A percentile compares a stretch with the other conserved stretches of the same genome.
Evolutionary conservation across 2,329 filamentous ascomycete species (phyloP).

Genomic region (Verticillium longisporum): DNA sequence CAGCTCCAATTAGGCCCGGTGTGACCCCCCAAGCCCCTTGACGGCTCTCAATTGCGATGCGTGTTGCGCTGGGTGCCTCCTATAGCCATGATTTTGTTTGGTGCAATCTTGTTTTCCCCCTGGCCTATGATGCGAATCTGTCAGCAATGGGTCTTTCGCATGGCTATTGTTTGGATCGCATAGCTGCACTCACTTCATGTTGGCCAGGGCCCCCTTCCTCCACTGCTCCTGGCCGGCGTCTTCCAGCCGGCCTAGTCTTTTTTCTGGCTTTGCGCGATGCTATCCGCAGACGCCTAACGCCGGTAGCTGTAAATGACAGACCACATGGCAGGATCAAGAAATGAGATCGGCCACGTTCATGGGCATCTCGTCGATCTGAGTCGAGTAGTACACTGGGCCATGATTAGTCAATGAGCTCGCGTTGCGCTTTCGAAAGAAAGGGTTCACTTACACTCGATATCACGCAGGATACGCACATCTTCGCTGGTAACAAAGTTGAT

Average conservation of each 20-base stretch:
- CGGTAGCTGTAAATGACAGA: conserved; percentile 8
- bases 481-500: conserved; percentile 99
- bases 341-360: conserved; percentile 77
- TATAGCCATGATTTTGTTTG: not conserved
- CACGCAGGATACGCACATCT: conserved; percentile 92
- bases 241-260: conserved; percentile 6
- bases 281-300: not conserved
- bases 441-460: conserved; percentile 74
- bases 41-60: not conserved
- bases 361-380: conserved; percentile 97
- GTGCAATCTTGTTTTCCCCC: not conserved
- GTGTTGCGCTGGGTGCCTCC: not conserved
- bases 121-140: not conserved
- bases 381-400: conserved; percentile 76
- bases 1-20: not conserved
- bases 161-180: too few species aligned
- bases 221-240: conserved; percentile 6
- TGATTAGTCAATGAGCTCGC: conserved; percentile 21
- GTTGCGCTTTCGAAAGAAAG: too few species aligned
- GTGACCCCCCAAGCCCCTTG: not conserved
- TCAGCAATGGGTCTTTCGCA: not conserved
- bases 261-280: conserved; percentile 5
- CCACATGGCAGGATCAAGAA: conserved; percentile 25
- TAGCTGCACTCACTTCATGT: conserved; percentile 6
- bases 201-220: conserved; percentile 11